A percentile compares a stretch with the other conserved stretches of the same genome.
Evolutionary conservation across 306 rosid species (phyloP).

Genomic region (Vigna radiata): DNA sequence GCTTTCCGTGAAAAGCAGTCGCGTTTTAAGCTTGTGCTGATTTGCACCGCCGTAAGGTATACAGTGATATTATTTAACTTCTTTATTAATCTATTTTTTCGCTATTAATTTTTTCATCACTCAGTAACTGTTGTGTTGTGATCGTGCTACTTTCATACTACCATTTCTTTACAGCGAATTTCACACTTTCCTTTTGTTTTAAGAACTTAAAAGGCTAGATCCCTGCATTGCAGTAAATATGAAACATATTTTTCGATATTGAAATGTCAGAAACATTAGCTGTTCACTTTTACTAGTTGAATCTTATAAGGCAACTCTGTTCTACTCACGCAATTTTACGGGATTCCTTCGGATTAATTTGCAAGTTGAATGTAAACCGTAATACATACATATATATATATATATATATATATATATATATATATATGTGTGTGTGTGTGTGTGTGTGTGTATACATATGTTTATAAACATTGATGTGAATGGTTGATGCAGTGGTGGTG

Average conservation of each 20-base stretch:
- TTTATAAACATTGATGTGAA: not conserved
- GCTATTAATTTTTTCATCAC: not conserved
- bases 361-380: not conserved
- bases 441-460: no score
- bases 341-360: not conserved
- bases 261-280: not conserved
- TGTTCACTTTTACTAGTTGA: not conserved
- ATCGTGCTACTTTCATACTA: not conserved
- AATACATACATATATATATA: no score
- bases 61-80: not conserved
- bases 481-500: conserved; percentile 76
- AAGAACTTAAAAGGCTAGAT: not conserved
- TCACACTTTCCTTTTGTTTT: not conserved
- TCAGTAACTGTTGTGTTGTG: not conserved
- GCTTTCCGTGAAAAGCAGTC: conserved; percentile 59
- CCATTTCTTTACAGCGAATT: not conserved
- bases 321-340: not conserved
- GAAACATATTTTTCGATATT: not conserved
- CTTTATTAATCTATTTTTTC: not conserved
- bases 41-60: conserved; percentile 81
- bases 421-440: no score
- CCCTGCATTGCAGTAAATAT: not conserved
- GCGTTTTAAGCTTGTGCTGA: conserved; percentile 61
- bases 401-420: no score
- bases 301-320: not conserved